phyloP scores from a whole-genome alignment of 139 green algal species.

The Chlamydomonas asymmetrica region DNA sequence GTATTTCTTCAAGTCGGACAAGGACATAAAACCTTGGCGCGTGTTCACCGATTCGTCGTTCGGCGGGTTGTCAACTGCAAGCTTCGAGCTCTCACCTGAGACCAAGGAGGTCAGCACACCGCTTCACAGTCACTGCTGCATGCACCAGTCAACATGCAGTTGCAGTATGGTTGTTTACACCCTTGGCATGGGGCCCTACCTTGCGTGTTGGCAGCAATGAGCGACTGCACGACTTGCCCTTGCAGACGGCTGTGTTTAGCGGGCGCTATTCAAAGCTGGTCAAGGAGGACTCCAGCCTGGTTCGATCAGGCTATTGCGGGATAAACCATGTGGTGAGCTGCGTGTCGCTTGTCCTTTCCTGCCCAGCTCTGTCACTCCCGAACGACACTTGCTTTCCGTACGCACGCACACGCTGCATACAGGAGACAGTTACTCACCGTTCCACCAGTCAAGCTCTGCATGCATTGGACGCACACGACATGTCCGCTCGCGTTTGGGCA shows the following conservation, averaged over 20 bases:
- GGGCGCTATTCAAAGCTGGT: constrained; percentile 34
- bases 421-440: too few relatives aligned
- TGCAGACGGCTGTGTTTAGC: constrained; percentile 32
- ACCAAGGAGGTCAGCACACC: not conserved
- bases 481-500: not conserved
- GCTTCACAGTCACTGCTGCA: not conserved
- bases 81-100: constrained; percentile 9
- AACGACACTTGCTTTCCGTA: not conserved
- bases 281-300: constrained; percentile 6
- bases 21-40: constrained; percentile 24
- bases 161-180: too few relatives aligned
- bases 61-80: constrained; percentile 26
- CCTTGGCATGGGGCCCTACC: too few relatives aligned
- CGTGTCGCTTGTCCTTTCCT: not conserved
- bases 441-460: too few relatives aligned
- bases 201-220: constrained; percentile 2
- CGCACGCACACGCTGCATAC: not conserved
- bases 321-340: constrained; percentile 39
- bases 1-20: constrained; percentile 17
- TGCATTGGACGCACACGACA: not conserved
- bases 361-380: not conserved
- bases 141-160: too few relatives aligned
- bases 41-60: constrained; percentile 40
- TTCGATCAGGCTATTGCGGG: constrained; percentile 38
- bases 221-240: not conserved